Evolutionary conservation across 495 filamentous ascomycete species (phyloP).

Genomic region (Niebla homalea): DNA sequence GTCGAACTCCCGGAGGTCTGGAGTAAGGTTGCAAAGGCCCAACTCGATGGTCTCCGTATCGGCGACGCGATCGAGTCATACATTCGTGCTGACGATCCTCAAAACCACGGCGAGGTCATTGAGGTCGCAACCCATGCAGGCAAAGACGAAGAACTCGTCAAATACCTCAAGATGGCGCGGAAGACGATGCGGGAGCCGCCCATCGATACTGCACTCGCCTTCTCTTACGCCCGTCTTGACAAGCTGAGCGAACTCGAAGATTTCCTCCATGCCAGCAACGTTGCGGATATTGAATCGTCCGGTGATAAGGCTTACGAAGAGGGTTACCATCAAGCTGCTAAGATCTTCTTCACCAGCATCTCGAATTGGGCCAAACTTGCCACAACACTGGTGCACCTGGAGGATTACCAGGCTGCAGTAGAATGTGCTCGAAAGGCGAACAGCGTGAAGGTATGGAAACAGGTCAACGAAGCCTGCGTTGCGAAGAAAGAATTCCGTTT

Average conservation of each 20-base stretch:
- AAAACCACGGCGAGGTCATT: constrained; percentile 90
- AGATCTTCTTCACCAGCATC: constrained; percentile 97
- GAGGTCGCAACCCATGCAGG: constrained; percentile 91
- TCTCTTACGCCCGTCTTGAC: constrained; percentile 82
- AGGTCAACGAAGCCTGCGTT: constrained; percentile 95
- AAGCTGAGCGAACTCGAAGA: constrained; percentile 90
- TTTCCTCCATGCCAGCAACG: constrained; percentile 87
- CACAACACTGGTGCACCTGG: constrained; percentile 88
- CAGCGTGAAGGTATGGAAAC: constrained; percentile 99
- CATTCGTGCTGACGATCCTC: constrained; percentile 84
- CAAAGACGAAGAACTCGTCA: constrained; percentile 96
- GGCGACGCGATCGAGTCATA: constrained; percentile 93
- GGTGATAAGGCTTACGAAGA: constrained; percentile 97
- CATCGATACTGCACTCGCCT: constrained; percentile 87
- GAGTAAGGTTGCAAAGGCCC: constrained; percentile 97
- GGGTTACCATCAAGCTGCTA: constrained; percentile 88
- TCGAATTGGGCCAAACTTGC: constrained; percentile 99
- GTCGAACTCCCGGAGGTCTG: constrained; percentile 96
- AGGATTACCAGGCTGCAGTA: constrained; percentile 95
- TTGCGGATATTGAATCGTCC: constrained; percentile 86
- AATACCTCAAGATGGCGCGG: constrained; percentile 91
- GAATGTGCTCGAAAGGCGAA: constrained; percentile 98
- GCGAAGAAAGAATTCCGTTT: constrained; percentile 98
- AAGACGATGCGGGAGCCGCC: constrained; percentile 90
- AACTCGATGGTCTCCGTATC: constrained; percentile 89